Conservation (phyloP, 495 filamentous ascomycete genomes). For the Penicillium maclennaniae region DNA sequence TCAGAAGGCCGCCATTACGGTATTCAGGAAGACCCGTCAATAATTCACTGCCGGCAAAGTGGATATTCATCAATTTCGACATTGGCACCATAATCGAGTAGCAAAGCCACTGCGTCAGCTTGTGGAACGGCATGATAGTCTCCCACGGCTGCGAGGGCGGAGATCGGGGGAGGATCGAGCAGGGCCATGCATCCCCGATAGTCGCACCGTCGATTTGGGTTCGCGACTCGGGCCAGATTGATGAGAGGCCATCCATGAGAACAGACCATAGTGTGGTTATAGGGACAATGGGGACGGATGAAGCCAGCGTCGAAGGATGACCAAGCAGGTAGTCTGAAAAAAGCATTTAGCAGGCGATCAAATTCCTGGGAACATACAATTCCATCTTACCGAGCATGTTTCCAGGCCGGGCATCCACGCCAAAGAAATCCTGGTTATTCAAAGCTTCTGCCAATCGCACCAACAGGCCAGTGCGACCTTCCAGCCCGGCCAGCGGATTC, state of each 20-base stretch:
- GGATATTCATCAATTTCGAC: slow-evolving; percentile 57
- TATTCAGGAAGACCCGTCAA: slow-evolving; percentile 68
- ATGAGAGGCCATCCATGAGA: slow-evolving; percentile 79
- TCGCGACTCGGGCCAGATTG: slow-evolving; percentile 86
- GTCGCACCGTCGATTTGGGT: slow-evolving; percentile 85
- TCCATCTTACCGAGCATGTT: slow-evolving; percentile 80
- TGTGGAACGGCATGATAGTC: slow-evolving; percentile 83
- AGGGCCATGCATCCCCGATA: slow-evolving; percentile 93
- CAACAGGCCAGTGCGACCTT: slow-evolving; percentile 79
- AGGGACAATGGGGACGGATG: slow-evolving; percentile 79
- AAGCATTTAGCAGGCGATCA: slow-evolving; percentile 9
- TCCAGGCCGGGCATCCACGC: slow-evolving; percentile 78
- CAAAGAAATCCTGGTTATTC: slow-evolving; percentile 80
- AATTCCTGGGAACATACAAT: too few species aligned
- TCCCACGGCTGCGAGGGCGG: slow-evolving; percentile 81
- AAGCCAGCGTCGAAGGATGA: slow-evolving; percentile 81
- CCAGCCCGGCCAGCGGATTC: slow-evolving; percentile 83
- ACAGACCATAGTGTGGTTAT: slow-evolving; percentile 90
- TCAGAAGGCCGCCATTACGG: slow-evolving; percentile 64
- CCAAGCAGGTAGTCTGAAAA: slow-evolving; percentile 80
- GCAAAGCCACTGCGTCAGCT: slow-evolving; percentile 71
- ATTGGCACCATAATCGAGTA: slow-evolving; percentile 72
- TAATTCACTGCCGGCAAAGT: slow-evolving; percentile 60
- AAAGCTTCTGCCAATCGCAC: slow-evolving; percentile 72
- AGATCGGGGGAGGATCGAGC: slow-evolving; percentile 70